These are phyloP conservation scores for Teratosphaeria destructans DNA, from an alignment of 2,329 filamentous ascomycete genomes.

Conservation along the genomic window DNA sequence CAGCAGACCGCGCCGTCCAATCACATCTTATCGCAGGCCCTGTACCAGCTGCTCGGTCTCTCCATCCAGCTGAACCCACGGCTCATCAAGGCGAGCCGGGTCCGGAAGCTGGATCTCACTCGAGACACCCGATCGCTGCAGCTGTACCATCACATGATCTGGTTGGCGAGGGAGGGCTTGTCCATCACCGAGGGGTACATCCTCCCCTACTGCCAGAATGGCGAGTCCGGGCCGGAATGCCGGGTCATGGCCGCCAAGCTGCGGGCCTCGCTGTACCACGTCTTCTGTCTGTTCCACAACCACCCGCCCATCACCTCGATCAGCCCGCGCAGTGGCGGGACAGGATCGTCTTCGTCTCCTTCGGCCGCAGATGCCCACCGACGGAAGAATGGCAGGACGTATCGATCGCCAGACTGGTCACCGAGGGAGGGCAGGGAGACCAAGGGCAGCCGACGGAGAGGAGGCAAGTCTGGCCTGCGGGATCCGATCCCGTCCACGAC, in stretches of 20 bases:
- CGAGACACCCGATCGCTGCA: slow-evolving; percentile 69
- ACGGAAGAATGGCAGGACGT: slow-evolving; percentile 7
- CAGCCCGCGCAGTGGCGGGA: slow-evolving; percentile 26
- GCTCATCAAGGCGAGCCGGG: slow-evolving; percentile 70
- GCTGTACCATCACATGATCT: slow-evolving; percentile 84
- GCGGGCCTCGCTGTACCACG: slow-evolving; percentile 87
- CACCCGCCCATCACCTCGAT: slow-evolving; percentile 60
- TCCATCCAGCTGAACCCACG: slow-evolving; percentile 80
- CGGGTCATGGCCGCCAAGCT: slow-evolving; percentile 87
- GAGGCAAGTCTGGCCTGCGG: slow-evolving; percentile 29
- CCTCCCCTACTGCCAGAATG: slow-evolving; percentile 60
- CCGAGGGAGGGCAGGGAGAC: slow-evolving; percentile 14
- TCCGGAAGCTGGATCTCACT: slow-evolving; percentile 71
- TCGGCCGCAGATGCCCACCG: slow-evolving; percentile 15
- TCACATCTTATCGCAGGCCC: slow-evolving; percentile 65
- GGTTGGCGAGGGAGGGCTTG: slow-evolving; percentile 85
- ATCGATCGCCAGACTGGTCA: slow-evolving; percentile 11
- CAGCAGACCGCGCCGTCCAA: slow-evolving; percentile 68
- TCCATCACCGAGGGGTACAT: slow-evolving; percentile 79
- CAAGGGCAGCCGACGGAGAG: slow-evolving; percentile 9
- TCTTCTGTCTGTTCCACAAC: slow-evolving; percentile 94
- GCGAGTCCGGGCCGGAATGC: slow-evolving; percentile 63
- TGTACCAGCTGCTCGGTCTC: slow-evolving; percentile 85
- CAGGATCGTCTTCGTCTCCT: slow-evolving; percentile 16
- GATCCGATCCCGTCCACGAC: slow-evolving; percentile 39